Evolutionary conservation across 352 stramenopile species (phyloP), one percentile per base, ranked within the genome.

Genomic region (Labyrinthula sp.): DNA sequence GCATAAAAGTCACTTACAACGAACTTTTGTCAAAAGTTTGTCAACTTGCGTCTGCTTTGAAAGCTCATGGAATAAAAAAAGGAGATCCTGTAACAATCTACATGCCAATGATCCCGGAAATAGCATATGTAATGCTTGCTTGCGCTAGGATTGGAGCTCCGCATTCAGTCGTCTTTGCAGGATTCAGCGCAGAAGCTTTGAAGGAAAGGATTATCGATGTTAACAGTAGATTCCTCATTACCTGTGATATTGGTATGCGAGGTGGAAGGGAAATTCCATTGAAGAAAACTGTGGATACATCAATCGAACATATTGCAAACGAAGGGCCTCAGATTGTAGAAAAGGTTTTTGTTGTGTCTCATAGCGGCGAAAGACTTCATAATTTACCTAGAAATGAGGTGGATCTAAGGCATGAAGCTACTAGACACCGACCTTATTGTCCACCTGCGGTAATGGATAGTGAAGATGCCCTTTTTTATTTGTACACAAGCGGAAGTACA

Each of bases 61-160:
- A 88, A 47, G 59, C 71, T 12, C 62, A 67, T 10, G 83, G 84
- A 26, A 69, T 68, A 10, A 17, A 45, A 12, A 67, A 67, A 38
- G 61, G 61, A 22, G 56, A 65, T 30, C 66, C 60, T 8, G 54
- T 60, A 18, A 48, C 54, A 2, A 9, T 62, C 25, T 97, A 97
- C 69, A 93, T 97, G 87, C 89, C 89, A 24, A 97, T 97, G 88
- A 89, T 97, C 37, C 85, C 85, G 4, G 85, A 98, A 61, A 65
- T 85, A 3, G 79, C 79, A n/a, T 90, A 94, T 58, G 82, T 81
- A 22, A 95, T 98, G 87, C 66, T 98, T 18, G 88, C 89, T 0
- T 97, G 88, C 56, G 77, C 82, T 4, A 77, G 89, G 24, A 93
- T 98, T 49, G 89, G 89, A 20, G 87, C 84, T 7, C 69, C 93